These are phyloP conservation scores for Simmondsia chinensis DNA, from an alignment of 148 eudicot species.

Conservation along the genomic window DNA sequence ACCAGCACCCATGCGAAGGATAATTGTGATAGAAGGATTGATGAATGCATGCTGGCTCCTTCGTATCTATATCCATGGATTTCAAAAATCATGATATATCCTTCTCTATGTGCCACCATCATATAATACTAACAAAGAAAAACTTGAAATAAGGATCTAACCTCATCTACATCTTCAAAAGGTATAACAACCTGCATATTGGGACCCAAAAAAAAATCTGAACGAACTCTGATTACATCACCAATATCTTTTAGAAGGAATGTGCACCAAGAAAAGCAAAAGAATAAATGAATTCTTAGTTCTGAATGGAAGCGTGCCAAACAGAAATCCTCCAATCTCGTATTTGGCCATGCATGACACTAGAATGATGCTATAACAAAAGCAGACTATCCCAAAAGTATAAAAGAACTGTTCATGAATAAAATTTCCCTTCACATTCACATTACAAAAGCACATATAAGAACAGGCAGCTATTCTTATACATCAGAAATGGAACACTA, in stretches of 20 bases:
- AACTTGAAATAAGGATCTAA: slow-evolving; percentile 13
- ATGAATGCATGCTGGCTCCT: slow-evolving; percentile 95
- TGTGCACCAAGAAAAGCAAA: background rate
- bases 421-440: background rate
- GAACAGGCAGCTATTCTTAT: too few relatives aligned
- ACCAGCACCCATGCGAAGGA: slow-evolving; percentile 92
- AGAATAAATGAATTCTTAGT: background rate
- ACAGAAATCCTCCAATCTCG: background rate
- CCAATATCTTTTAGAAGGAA: background rate
- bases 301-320: background rate
- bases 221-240: too few relatives aligned
- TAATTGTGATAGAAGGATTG: slow-evolving; percentile 85
- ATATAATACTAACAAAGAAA: background rate
- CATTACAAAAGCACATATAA: background rate
- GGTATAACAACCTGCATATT: slow-evolving; percentile 74
- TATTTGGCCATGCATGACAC: background rate
- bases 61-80: slow-evolving; percentile 41
- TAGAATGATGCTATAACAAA: too few relatives aligned
- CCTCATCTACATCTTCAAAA: slow-evolving; percentile 89
- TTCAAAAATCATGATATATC: background rate
- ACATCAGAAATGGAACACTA: slow-evolving; percentile 5
- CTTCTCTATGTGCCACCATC: background rate
- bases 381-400: too few relatives aligned
- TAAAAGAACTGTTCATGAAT: too few relatives aligned
- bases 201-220: too few relatives aligned